A percentile compares a stretch with the other conserved stretches of the same genome.
Evolutionary conservation across 345 rosid species (phyloP).

Genomic region (Reutealis trisperma): DNA sequence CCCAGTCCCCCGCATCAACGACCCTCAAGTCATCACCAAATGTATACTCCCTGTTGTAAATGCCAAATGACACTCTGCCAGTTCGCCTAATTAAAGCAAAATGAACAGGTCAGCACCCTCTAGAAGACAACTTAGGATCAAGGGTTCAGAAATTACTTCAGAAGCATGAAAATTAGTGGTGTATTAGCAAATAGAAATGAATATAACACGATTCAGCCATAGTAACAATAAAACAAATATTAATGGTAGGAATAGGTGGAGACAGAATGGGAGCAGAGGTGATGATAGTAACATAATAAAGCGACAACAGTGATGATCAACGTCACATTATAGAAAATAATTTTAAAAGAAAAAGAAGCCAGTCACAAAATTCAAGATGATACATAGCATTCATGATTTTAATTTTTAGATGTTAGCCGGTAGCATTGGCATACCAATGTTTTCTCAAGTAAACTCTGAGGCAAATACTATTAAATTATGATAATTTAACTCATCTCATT

Average conservation of each 20-base stretch:
- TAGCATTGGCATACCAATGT: neutral
- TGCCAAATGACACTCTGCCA: constrained; percentile 26
- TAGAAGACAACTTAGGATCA: neutral
- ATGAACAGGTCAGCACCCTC: constrained; percentile 17
- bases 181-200: neutral
- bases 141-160: neutral
- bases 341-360: neutral
- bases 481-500: no score
- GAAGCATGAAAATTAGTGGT: neutral
- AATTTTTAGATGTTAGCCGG: neutral
- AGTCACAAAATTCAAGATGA: neutral
- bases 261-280: neutral
- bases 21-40: constrained; percentile 45
- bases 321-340: no score
- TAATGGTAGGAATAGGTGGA: neutral
- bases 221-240: neutral
- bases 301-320: neutral
- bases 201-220: neutral
- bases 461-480: no score
- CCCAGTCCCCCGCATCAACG: constrained; percentile 49
- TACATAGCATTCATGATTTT: no score
- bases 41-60: constrained; percentile 22
- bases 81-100: constrained; percentile 43
- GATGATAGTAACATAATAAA: neutral
- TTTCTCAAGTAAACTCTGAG: neutral